phyloP scores from a whole-genome alignment of 1,284 basidiomycete species.

The Ustilago crameri region DNA sequence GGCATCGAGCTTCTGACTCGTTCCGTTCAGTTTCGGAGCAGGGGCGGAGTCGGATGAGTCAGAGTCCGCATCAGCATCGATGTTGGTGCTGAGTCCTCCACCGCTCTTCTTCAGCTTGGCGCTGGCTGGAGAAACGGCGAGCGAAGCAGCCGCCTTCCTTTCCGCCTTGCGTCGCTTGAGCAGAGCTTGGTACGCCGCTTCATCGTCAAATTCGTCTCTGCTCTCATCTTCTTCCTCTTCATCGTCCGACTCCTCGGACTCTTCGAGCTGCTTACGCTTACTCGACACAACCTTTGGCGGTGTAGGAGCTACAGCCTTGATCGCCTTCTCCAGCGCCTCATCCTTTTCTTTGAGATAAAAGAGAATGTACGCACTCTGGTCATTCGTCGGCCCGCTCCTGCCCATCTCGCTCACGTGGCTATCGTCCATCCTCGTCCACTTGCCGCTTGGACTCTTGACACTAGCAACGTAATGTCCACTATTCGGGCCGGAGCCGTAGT shows the following conservation, averaged over 20 bases:
- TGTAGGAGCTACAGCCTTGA: conserved; percentile 8
- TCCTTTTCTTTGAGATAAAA: conserved; percentile 81
- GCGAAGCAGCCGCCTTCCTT: conserved; percentile 1
- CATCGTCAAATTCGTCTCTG: conserved; percentile 11
- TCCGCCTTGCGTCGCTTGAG: conserved; percentile 22
- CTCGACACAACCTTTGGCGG: not conserved
- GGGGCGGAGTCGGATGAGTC: not conserved
- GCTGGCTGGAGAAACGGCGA: not conserved
- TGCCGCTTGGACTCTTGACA: conserved; percentile 78
- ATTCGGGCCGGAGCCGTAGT: conserved; percentile 90
- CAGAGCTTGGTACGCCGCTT: conserved; percentile 19
- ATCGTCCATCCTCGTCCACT: conserved; percentile 95
- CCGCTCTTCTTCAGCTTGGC: not conserved
- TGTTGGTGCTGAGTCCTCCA: not conserved
- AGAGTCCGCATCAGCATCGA: conserved; percentile 10
- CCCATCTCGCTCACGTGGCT: conserved; percentile 74
- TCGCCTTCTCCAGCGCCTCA: conserved; percentile 37
- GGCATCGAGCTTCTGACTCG: conserved; percentile 20
- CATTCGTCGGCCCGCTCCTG: conserved; percentile 69
- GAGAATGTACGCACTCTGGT: conserved; percentile 89
- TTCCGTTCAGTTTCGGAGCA: conserved; percentile 4
- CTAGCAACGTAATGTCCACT: conserved; percentile 95
- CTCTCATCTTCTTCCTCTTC: conserved; percentile 3
- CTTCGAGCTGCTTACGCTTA: not conserved
- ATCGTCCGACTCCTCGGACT: conserved; percentile 18